Evolutionary conservation across 2,329 filamentous ascomycete genomes (phyloP), one percentile per base, ranked within the genome.

Genomic region (Colletotrichum sp.): DNA sequence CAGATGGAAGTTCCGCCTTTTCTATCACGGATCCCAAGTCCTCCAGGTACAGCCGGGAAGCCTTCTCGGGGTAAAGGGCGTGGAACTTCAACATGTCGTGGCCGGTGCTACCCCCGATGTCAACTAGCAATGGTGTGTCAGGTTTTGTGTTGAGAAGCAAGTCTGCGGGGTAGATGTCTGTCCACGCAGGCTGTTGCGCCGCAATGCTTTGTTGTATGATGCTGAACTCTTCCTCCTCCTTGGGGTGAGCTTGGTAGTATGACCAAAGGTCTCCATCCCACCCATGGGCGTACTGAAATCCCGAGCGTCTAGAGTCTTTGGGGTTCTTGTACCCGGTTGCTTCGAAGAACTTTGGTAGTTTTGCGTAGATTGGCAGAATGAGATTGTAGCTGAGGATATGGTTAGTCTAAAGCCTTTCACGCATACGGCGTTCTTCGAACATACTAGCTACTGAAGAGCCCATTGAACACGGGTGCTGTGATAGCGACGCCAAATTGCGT

Each of bases 391-490:
- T 72, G 9, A 9, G 19, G 5, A 9, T 6, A 2, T 6, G 30
- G 0, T 19, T 0, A 30, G 36, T 11, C n/a, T 1, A 8, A 2
- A 16, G 1, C 0, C 3, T 39, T 6, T 7, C 6, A 22, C 16
- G n/a, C 2, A 30, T 3, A 32, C 19, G 8, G 2, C 1, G 27
- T 16, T 5, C 2, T 3, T 9, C 30, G 1, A 9, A 5, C 64
- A 32, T 27, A 73, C 65, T 69, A 73, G 19, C 36, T 55, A 15
- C 55, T n/a, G 7, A 63, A 69, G 0, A 73, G 55, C 3, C 65
- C 57, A 5, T 69, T 28, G 22, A 73, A 73, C 4, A 64, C 19
- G 4, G 71, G 71, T 15, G 71, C 36, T 2, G 71, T 69, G 6
- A 63, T 55, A 9, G 65, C 39, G 3, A 19, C 19, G 12, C 71